Percentiles rank a stretch among this genome's conserved stretches.
These are phyloP conservation scores for Coemansia guatemalensis DNA, from an alignment of 192 early-diverging fungal species.

Conservation along the genomic window DNA sequence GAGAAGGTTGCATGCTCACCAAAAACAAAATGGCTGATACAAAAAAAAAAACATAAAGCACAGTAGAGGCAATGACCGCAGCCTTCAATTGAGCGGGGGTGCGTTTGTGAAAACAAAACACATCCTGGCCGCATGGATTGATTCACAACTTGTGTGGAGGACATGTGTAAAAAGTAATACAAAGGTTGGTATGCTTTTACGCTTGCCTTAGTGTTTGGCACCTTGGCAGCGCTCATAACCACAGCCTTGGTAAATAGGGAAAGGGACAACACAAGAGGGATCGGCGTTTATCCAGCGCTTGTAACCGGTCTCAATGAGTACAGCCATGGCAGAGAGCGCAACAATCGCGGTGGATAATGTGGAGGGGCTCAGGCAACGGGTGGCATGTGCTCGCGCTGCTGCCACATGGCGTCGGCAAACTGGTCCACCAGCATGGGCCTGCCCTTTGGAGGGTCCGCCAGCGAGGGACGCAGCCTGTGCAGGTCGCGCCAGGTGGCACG, in stretches of 20 bases:
- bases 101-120: not conserved
- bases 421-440: constrained; percentile 39
- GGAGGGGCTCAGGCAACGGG: constrained; percentile 5
- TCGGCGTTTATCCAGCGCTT: not conserved
- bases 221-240: too few relatives aligned
- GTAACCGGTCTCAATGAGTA: not conserved
- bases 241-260: too few relatives aligned
- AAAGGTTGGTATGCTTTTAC: too few relatives aligned
- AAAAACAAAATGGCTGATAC: not conserved
- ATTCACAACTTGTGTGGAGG: too few relatives aligned
- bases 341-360: not conserved
- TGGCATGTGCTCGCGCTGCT: constrained; percentile 4
- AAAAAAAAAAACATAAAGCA: not conserved
- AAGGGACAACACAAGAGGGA: too few relatives aligned
- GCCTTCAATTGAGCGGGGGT: too few relatives aligned
- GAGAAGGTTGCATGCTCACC: not conserved
- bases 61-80: too few relatives aligned
- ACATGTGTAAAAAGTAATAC: not conserved
- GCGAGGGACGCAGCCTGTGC: not conserved
- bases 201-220: too few relatives aligned
- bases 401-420: constrained; percentile 47
- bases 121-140: not conserved
- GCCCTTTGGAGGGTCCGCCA: constrained; percentile 20
- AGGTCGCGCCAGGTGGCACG: constrained; percentile 34
- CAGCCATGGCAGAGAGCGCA: not conserved